These are phyloP conservation scores for Zelopaecilomyces penicillatus DNA, from an alignment of 2,329 filamentous ascomycete genomes.

Conservation along the genomic window DNA sequence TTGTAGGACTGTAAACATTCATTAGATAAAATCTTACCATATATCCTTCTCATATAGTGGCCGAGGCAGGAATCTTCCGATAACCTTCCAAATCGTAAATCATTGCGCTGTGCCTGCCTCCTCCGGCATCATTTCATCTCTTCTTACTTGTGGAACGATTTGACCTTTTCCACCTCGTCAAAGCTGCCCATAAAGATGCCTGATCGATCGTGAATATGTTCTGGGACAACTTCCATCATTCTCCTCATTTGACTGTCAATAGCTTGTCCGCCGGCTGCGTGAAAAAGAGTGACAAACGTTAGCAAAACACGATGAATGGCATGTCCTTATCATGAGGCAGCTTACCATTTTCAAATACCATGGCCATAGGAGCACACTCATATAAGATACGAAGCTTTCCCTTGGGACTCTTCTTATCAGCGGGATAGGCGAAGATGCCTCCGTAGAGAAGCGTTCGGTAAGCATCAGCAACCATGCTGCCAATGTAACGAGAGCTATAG, in stretches of 20 bases:
- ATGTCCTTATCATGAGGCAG: slow-evolving; percentile 10
- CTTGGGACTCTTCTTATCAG: slow-evolving; percentile 97
- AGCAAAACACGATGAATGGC: slow-evolving; percentile 11
- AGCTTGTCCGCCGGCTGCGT: slow-evolving; percentile 77
- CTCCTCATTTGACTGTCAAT: slow-evolving; percentile 84
- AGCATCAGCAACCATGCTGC: slow-evolving; percentile 96
- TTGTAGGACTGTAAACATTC: too few species aligned
- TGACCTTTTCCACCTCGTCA: slow-evolving; percentile 94
- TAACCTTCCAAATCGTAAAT: not conserved
- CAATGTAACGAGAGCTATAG: slow-evolving; percentile 92
- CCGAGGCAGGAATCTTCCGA: too few species aligned
- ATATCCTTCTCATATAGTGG: too few species aligned
- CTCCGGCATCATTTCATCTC: not conserved
- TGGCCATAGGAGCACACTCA: slow-evolving; percentile 97
- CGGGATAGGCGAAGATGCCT: slow-evolving; percentile 94
- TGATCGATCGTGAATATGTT: slow-evolving; percentile 89
- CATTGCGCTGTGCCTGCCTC: not conserved
- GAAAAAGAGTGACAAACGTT: slow-evolving; percentile 11
- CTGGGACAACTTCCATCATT: slow-evolving; percentile 81
- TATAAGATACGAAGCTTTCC: slow-evolving; percentile 96
- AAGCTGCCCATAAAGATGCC: slow-evolving; percentile 95
- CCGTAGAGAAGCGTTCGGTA: slow-evolving; percentile 94
- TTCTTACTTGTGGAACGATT: slow-evolving; percentile 56
- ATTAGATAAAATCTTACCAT: too few species aligned
- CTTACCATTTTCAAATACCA: slow-evolving; percentile 96